Base-by-base conservation (phyloP, 345 rosid genomes). In the Murraya paniculata region DNA sequence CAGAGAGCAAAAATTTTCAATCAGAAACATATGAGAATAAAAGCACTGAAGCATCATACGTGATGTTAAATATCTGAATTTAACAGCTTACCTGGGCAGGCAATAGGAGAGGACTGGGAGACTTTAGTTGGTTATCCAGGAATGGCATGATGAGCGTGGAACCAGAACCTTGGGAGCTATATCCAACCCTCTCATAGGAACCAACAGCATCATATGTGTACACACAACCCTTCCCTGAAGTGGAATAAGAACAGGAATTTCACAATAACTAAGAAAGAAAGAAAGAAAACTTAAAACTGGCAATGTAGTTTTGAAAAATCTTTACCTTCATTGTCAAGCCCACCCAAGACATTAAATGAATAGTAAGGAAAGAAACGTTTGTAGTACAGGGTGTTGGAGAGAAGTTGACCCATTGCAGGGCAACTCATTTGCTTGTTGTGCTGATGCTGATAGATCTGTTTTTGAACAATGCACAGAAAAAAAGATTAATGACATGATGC, bases 401-500 rank as follows among this genome's bases (percentile, higher is more conserved):
- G 98, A 60, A 97, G 88, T 83, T 94, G 98, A 27, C 88, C 98
- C 98, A 97, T 94, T 36, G 97, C 98, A 67, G 97, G 97, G 64
- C 95, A 97, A 86, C 98, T 91, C 97, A 97, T 93, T 83, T 94
- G 98, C 85, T 97, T 97, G 88, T 91, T 94, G 86, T 94, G 98
- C 80, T 97, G 98, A 82, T 97, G 99, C 83, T 97, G 99, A 80
- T 94, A 97, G 59, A 91, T 89, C 98, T 97, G 88, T 57, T 76
- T 64, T 74, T 5, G 74, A 64, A 72, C 4, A 55, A 56, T 53
- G 4, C 53, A 31, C 14, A 36, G 35, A n/a, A 65, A 53, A 65
- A 10, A 30, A 22, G 10, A 36, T 7, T n/a, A 28, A 27, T 13
- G 48, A 24, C 22, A 21, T 45, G 18, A 74, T 21, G 30, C 62